A percentile compares a stretch with the other conserved stretches of the same genome.
phyloP scores from a whole-genome alignment of 345 rosid species.

The Combretum micranthum region DNA sequence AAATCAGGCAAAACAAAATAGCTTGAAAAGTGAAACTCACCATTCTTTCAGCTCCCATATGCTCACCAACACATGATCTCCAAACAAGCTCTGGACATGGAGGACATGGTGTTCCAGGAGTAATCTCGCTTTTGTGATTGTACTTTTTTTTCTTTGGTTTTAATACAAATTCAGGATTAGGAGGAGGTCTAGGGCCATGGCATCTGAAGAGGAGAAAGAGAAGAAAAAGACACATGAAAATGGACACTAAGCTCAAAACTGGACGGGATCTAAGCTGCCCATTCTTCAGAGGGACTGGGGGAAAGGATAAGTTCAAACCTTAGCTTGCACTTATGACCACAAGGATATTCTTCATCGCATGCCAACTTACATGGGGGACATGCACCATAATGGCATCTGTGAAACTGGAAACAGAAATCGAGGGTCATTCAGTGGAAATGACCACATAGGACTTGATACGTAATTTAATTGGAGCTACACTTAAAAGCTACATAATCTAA shows the following conservation, averaged over 20 bases:
- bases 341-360: constrained; percentile 81
- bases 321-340: constrained; percentile 78
- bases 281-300: not conserved
- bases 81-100: constrained; percentile 85
- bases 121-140: constrained; percentile 40
- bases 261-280: too few relatives aligned
- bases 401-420: constrained; percentile 44
- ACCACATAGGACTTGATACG: not conserved
- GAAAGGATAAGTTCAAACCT: constrained; percentile 35
- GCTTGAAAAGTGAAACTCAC: constrained; percentile 26
- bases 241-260: constrained; percentile 1
- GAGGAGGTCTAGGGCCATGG: constrained; percentile 85
- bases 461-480: too few relatives aligned
- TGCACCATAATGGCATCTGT: constrained; percentile 91
- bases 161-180: constrained; percentile 71
- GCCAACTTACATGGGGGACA: constrained; percentile 70
- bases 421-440: not conserved
- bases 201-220: constrained; percentile 38
- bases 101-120: constrained; percentile 84
- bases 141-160: constrained; percentile 78
- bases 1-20: not conserved
- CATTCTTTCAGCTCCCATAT: constrained; percentile 78
- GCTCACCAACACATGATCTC: constrained; percentile 82
- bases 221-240: constrained; percentile 5
- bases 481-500: too few relatives aligned